Conservation (phyloP, 495 filamentous ascomycete genomes). For the Aspergillus funiculosus region DNA sequence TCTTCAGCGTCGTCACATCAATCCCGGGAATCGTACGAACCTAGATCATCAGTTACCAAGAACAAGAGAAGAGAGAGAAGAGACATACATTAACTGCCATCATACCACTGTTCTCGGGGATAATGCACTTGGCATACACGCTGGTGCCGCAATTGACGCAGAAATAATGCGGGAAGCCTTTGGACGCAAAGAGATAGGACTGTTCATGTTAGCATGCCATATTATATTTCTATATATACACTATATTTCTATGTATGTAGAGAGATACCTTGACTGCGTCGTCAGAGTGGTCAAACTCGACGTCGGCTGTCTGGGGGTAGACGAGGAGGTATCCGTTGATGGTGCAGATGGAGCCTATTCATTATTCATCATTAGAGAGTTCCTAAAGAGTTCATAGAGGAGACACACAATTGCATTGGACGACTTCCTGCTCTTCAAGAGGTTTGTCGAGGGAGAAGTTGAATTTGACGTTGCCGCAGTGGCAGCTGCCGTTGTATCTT, state of each 20-base stretch:
- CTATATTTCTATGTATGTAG: too few species aligned
- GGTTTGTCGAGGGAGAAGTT: conserved; percentile 23
- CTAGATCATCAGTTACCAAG: conserved; percentile 10
- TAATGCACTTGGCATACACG: conserved; percentile 26
- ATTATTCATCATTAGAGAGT: not conserved
- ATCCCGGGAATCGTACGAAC: conserved; percentile 29
- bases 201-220: conserved; percentile 8
- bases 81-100: conserved; percentile 35
- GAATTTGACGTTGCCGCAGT: conserved; percentile 31
- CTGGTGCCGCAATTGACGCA: conserved; percentile 38
- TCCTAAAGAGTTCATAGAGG: not conserved
- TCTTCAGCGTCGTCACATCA: conserved; percentile 25
- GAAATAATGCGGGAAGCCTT: conserved; percentile 36
- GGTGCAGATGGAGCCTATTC: conserved; percentile 33
- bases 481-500: conserved; percentile 33
- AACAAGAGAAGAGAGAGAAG: not conserved
- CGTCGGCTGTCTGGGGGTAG: conserved; percentile 27
- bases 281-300: conserved; percentile 23
- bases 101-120: conserved; percentile 22
- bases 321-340: conserved; percentile 39
- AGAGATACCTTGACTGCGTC: conserved; percentile 16
- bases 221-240: not conserved
- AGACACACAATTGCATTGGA: conserved; percentile 33
- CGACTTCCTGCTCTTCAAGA: conserved; percentile 24
- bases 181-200: conserved; percentile 33